Percentiles rank a stretch among this genome's conserved stretches.
Conservation (phyloP, 2,329 filamentous ascomycete genomes). For the Cytospora piceae region DNA sequence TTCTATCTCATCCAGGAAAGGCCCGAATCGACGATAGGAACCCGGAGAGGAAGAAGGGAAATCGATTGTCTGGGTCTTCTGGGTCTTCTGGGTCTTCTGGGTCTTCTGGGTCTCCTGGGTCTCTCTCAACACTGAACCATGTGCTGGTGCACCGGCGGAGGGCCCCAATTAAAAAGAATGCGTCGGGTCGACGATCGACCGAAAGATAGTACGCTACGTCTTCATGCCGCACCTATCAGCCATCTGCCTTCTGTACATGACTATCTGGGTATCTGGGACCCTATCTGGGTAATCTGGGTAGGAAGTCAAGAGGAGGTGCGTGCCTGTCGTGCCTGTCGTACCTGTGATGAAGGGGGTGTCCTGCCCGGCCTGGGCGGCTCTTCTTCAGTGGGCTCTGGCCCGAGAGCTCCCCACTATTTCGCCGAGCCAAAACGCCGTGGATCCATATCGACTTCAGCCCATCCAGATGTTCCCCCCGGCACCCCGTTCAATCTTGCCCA, state of each 20-base stretch:
- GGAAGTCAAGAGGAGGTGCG: too few species aligned
- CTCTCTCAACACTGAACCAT: too few species aligned
- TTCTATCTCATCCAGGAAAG: slow-evolving; percentile 28
- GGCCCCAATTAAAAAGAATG: slow-evolving; percentile 4
- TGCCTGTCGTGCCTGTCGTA: too few species aligned
- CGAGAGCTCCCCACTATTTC: slow-evolving; percentile 56
- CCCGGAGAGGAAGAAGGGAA: not conserved
- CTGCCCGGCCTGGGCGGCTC: slow-evolving; percentile 25
- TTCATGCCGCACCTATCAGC: too few species aligned
- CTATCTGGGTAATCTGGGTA: too few species aligned
- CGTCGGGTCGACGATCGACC: slow-evolving; percentile 21
- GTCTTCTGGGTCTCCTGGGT: too few species aligned
- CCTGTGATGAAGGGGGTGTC: not conserved
- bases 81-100: too few species aligned
- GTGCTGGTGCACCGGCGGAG: not conserved
- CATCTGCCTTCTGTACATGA: not conserved
- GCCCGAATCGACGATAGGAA: slow-evolving; percentile 25
- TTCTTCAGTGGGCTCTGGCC: slow-evolving; percentile 35
- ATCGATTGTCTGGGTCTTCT: too few species aligned
- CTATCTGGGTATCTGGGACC: not conserved
- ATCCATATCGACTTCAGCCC: slow-evolving; percentile 37
- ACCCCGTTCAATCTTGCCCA: too few species aligned
- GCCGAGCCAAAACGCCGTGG: slow-evolving; percentile 60
- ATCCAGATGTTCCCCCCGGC: slow-evolving; percentile 24
- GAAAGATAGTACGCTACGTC: slow-evolving; percentile 21